Conservation (phyloP, 306 rosid species). For the Potentilla sterilis region DNA sequence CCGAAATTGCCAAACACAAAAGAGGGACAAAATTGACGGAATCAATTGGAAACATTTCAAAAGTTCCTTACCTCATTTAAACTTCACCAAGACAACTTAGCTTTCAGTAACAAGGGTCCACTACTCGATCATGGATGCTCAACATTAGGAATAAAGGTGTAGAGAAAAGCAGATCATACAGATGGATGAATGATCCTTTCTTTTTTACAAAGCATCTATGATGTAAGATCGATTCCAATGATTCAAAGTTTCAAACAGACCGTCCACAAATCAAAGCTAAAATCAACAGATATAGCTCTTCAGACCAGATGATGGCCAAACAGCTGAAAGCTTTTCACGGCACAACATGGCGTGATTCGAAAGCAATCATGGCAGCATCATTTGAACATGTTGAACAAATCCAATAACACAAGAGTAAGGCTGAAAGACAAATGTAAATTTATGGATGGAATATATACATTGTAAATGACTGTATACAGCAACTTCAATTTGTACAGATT, state of each 20-base stretch:
- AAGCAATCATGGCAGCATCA: neutral
- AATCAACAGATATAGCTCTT: neutral
- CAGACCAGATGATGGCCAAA: neutral
- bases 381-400: neutral
- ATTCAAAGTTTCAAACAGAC: neutral
- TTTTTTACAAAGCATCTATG: neutral
- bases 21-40: neutral
- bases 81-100: neutral
- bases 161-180: neutral
- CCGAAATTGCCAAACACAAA: neutral
- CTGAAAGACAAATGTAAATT: neutral
- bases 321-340: neutral
- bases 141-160: constrained; percentile 5
- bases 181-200: neutral
- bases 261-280: neutral
- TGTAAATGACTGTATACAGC: constrained; percentile 11
- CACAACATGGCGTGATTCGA: neutral
- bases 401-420: neutral
- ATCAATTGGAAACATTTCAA: neutral
- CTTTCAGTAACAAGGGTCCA: neutral
- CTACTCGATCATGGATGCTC: constrained; percentile 16
- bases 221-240: neutral
- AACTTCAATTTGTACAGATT: constrained; percentile 51
- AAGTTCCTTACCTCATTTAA: neutral
- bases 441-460: constrained; percentile 1